Conservation (phyloP, 2,329 filamentous ascomycete species). For the Sporothrix brasiliensis region DNA sequence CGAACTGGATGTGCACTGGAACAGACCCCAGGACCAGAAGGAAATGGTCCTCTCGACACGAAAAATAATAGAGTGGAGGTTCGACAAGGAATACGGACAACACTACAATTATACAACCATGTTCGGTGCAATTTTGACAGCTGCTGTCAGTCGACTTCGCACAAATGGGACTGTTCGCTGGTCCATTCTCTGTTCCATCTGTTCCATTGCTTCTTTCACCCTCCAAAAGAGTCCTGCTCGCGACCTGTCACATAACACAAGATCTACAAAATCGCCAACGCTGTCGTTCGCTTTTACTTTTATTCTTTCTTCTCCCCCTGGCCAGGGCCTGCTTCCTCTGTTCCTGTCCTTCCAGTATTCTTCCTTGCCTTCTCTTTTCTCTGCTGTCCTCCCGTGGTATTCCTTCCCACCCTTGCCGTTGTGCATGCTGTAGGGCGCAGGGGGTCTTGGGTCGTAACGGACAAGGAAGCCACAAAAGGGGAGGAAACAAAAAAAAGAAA, state of each 20-base stretch:
- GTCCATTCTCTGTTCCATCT: background rate
- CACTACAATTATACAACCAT: background rate
- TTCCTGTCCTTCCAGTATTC: background rate
- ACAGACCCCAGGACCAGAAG: background rate
- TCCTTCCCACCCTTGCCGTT: constrained; percentile 2
- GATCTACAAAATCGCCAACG: constrained; percentile 49
- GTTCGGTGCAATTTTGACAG: background rate
- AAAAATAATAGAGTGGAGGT: background rate
- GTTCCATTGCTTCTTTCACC: background rate
- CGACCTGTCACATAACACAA: constrained; percentile 56
- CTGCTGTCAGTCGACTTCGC: constrained; percentile 31
- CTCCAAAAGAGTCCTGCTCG: constrained; percentile 37
- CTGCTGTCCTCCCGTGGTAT: background rate
- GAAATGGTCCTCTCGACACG: background rate
- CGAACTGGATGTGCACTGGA: background rate
- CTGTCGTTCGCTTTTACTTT: constrained; percentile 25
- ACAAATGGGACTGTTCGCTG: background rate
- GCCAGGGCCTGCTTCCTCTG: background rate
- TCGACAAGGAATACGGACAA: background rate
- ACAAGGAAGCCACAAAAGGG: background rate
- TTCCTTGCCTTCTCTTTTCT: background rate
- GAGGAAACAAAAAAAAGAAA: background rate
- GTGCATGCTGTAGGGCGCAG: background rate
- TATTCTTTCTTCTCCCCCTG: background rate
- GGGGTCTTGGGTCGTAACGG: constrained; percentile 3